phyloP scores from a whole-genome alignment of 1,139 yeast genomes.

The Suhomyces maxii region DNA sequence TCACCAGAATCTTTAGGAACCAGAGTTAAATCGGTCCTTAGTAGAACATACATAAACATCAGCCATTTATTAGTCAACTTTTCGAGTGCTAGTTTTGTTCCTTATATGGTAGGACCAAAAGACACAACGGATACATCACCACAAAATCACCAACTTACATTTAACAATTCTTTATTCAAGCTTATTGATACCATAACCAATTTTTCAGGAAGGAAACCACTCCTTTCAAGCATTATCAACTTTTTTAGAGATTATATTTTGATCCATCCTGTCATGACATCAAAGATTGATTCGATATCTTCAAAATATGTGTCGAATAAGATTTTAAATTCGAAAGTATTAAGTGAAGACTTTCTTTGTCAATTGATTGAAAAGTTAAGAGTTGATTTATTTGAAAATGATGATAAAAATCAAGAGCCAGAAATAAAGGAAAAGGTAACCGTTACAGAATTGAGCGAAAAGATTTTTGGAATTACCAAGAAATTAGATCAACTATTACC shows the following conservation, averaged over 20 bases:
- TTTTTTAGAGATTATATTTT: slow-evolving; percentile 5
- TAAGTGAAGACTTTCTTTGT: slow-evolving; percentile 22
- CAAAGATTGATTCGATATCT: slow-evolving; percentile 6
- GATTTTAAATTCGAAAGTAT: slow-evolving; percentile 14
- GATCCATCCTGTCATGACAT: slow-evolving; percentile 2
- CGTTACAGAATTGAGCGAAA: slow-evolving; percentile 15
- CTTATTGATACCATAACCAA: slow-evolving; percentile 30
- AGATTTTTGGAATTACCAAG: slow-evolving; percentile 16
- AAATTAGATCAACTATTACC: slow-evolving; percentile 12
- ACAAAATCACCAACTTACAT: slow-evolving; percentile 4
- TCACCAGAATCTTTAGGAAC: neutral
- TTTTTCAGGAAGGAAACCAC: slow-evolving; percentile 31
- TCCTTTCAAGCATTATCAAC: slow-evolving; percentile 19
- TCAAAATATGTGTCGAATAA: slow-evolving; percentile 17
- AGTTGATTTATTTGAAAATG: slow-evolving; percentile 20
- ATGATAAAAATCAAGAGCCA: slow-evolving; percentile 7
- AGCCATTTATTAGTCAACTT: slow-evolving; percentile 4
- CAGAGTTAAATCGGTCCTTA: neutral
- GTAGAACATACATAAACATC: slow-evolving; percentile 2
- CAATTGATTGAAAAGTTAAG: slow-evolving; percentile 21
- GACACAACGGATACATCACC: neutral
- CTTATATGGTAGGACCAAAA: neutral
- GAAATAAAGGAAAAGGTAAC: slow-evolving; percentile 3
- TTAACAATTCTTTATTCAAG: slow-evolving; percentile 23
- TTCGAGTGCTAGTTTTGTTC: slow-evolving; percentile 2